Base-by-base conservation (phyloP, 2,329 filamentous ascomycete species). In the Penicillium sclerotiorum region DNA sequence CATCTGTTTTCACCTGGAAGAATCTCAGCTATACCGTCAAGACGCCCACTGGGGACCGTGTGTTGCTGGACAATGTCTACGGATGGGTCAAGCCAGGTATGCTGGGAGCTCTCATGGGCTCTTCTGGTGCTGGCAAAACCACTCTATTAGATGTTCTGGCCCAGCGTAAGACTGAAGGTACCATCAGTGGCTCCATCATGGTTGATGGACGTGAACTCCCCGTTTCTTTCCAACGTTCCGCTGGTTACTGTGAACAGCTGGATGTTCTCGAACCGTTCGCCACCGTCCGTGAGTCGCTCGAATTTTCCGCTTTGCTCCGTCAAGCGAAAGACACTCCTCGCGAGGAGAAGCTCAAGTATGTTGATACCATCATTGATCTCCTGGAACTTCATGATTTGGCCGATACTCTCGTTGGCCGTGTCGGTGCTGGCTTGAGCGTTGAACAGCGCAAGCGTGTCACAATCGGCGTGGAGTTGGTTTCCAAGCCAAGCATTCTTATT, bases 401-500 rank as follows among this genome's bases (percentile, higher is more conserved):
- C 4, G 43, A 53, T 36, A 53, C 50, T 21, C 17, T 49, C 17
- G 22, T 53, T 4, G 50, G 50, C 6, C 47, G 44, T 13, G 18
- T 49, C 4, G 50, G 50, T 32, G 50, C 50, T 21, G 50, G 50
- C 15, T 18, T 53, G 38, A 53, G 50, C 15, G 50, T 53, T 25
- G 50, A 53, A 18, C 50, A 53, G 22, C 50, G 50, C 13, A 53
- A 53, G 38, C 50, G 50, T 49, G 50, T 53, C 15, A 53, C 50
- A 21, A 53, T 53, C 12, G 50, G 50, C 40, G 46, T 53, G 21
- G 50, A 53, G 47, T 38, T 53, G 17, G 50, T 53, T 5, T 49
- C 50, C 7, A 53, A 53, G 38, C 50, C 50, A 6, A 53, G 50
- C 28, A 53, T 53, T 18, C 39, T 53, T 5, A 53, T 53, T 25